phyloP scores from a whole-genome alignment of 306 rosid genomes.

The Prunus persica region Prunus_persica_NCBIv2 NC_034016.1:19893001-19893500 shows the following conservation, averaged over 20 bases:
- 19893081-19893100: not conserved
- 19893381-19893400: not conserved
- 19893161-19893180: constrained; percentile 66
- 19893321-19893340: constrained; percentile 43
- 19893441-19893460: not conserved
- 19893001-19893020: constrained; percentile 57
- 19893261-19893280: constrained; percentile 34
- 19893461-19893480: not conserved
- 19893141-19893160: constrained; percentile 69
- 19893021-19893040: constrained; percentile 38
- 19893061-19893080: not conserved
- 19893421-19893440: not conserved
- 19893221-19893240: constrained; percentile 67
- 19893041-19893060: not conserved
- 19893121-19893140: constrained; percentile 59
- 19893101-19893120: not conserved
- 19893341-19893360: constrained; percentile 43
- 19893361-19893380: constrained; percentile 59
- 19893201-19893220: constrained; percentile 46
- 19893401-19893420: not conserved
- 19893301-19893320: constrained; percentile 28
- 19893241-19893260: constrained; percentile 56
- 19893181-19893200: constrained; percentile 58
- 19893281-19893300: constrained; percentile 19
- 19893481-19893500: not conserved